phyloP scores from a whole-genome alignment of 2,329 filamentous ascomycete genomes.

The Diaporthe citriasiana region DNA sequence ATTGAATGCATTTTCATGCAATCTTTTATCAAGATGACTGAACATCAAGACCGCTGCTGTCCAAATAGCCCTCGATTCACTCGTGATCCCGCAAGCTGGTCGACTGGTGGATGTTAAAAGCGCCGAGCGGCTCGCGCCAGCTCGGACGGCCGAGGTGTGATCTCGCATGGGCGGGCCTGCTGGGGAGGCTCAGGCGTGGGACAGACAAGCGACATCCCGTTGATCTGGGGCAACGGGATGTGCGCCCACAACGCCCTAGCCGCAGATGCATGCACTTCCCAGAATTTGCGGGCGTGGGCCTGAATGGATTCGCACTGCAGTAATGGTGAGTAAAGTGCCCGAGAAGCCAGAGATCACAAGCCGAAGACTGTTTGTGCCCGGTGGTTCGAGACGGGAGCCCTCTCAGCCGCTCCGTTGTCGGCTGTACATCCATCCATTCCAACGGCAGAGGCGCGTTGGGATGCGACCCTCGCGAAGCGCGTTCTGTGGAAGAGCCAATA shows the following conservation, averaged over 20 bases:
- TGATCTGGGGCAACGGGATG: not conserved
- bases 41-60: not conserved
- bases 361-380: not conserved
- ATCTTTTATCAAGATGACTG: too few relatives aligned
- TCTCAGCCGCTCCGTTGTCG: constrained; percentile 40
- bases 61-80: not conserved
- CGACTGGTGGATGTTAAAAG: not conserved
- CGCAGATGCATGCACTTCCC: constrained; percentile 4
- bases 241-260: not conserved
- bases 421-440: constrained; percentile 14
- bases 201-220: constrained; percentile 11
- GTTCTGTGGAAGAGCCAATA: not conserved
- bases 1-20: too few relatives aligned
- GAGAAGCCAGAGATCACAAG: not conserved
- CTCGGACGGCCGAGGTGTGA: constrained; percentile 13
- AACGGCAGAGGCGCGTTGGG: not conserved
- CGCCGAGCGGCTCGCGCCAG: constrained; percentile 1
- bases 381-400: constrained; percentile 36
- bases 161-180: constrained; percentile 3
- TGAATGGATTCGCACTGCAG: not conserved
- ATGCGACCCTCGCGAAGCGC: not conserved
- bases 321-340: not conserved
- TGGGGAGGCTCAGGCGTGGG: not conserved
- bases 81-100: not conserved
- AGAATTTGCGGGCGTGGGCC: not conserved